Evolutionary conservation across 2,329 filamentous ascomycete species (phyloP).

Genomic region (Ilyonectria mors-panacis): DNA sequence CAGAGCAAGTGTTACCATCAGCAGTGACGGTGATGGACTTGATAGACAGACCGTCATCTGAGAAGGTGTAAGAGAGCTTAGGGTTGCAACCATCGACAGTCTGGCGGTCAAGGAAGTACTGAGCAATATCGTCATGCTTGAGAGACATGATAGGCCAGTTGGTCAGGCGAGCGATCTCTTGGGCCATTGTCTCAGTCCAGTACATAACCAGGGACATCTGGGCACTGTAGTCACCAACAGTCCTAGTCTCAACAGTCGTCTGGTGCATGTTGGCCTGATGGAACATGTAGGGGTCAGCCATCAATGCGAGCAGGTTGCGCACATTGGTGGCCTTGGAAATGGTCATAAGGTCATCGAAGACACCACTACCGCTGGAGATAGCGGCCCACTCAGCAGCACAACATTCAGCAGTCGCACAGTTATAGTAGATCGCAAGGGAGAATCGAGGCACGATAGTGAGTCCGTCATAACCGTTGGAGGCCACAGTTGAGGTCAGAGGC

Average conservation of each 20-base stretch:
- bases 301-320: conserved; percentile 30
- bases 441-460: conserved; percentile 32
- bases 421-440: conserved; percentile 38
- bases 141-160: conserved; percentile 34
- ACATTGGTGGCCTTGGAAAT: conserved; percentile 30
- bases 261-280: conserved; percentile 40
- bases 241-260: conserved; percentile 22
- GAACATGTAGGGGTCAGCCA: conserved; percentile 40
- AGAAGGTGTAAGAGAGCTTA: conserved; percentile 31
- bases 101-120: conserved; percentile 35
- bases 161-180: conserved; percentile 36
- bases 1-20: conserved; percentile 28
- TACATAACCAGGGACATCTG: conserved; percentile 35
- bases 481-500: conserved; percentile 34
- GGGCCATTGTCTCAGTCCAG: conserved; percentile 38
- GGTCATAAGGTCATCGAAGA: conserved; percentile 25
- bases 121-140: conserved; percentile 36
- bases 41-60: conserved; percentile 23
- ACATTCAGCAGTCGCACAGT: conserved; percentile 34
- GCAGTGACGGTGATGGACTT: conserved; percentile 27
- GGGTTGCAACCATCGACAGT: conserved; percentile 33
- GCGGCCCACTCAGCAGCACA: conserved; percentile 36
- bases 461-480: conserved; percentile 33
- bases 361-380: conserved; percentile 30
- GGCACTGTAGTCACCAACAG: conserved; percentile 33